Evolutionary conservation across 164 flowering plant species (phyloP).

Genomic region (Annona squamosa): DNA sequence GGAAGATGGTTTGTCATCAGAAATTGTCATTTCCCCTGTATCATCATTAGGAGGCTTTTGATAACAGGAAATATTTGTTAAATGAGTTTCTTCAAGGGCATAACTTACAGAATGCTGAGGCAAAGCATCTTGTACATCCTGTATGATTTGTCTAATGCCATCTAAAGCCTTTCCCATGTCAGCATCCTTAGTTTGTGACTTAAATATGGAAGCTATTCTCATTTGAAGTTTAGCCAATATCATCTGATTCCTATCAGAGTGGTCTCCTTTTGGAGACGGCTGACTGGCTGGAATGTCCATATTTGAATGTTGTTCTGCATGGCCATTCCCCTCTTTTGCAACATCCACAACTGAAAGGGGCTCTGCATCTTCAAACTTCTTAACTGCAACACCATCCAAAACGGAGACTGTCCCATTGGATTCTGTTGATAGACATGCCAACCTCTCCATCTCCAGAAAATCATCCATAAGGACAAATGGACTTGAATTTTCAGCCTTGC

Average conservation of each 20-base stretch:
- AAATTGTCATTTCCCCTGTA: constrained; percentile 20
- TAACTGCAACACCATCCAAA: constrained; percentile 22
- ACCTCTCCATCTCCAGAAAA: constrained; percentile 95
- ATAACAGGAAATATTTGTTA: constrained; percentile 22
- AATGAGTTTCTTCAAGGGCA: constrained; percentile 23
- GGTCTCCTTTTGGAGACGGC: constrained; percentile 17
- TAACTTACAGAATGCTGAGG: constrained; percentile 23
- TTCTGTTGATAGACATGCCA: constrained; percentile 55
- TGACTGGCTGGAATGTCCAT: constrained; percentile 11
- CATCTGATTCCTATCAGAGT: constrained; percentile 7
- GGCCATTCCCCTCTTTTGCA: constrained; percentile 19
- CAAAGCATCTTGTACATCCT: constrained; percentile 35
- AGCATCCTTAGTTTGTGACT: constrained; percentile 21
- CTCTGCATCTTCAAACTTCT: constrained; percentile 21
- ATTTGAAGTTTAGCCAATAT: constrained; percentile 18
- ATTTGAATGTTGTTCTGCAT: constrained; percentile 17
- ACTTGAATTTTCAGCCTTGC: constrained; percentile 38
- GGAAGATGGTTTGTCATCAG: constrained; percentile 12
- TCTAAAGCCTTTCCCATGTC: constrained; percentile 33
- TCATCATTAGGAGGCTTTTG: constrained; percentile 26
- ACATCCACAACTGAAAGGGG: constrained; percentile 15
- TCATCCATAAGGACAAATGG: constrained; percentile 88
- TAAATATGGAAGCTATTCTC: constrained; percentile 22
- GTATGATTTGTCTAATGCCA: constrained; percentile 42
- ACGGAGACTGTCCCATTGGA: constrained; percentile 35